Evolutionary conservation across 169 alveolate genomes (phyloP), one percentile per base, ranked within the genome.

Genomic region (Neospora caninum): DNA sequence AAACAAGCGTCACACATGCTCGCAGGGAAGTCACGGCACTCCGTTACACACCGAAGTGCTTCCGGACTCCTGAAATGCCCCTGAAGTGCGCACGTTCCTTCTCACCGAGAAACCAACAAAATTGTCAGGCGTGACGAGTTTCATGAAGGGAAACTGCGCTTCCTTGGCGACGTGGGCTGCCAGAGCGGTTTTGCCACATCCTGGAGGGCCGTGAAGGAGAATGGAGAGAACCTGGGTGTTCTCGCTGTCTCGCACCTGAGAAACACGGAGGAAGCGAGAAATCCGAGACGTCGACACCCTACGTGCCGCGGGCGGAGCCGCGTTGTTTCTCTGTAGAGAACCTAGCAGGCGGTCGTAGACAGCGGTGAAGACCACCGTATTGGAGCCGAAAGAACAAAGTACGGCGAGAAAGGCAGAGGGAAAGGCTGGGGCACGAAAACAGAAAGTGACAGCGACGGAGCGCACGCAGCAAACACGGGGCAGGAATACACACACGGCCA

Each of bases 181-280:
- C 83, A 99, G 94, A 20, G 99, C 99, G 9, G 99, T 98, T 96
- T 99, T 99, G 18, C 99, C 99, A 92, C 99, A 95, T 0, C 99
- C 99, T 20, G 84, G 94, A 36, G 97, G 96, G 38, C 97, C 98
- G 96, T 98, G 99, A 49, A 99, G 95, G 92, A 99, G 96, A 29
- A 98, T 97, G 70, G 99, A 97, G 94, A 98, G 97, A 39, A 99
- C 97, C n/a, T 98, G 98, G 20, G 99, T 98, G 43, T 96, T 97
- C 29, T 94, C 93, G 67, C 99, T 97, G 89, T 97, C 97, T 80
- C 96, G 96, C 87, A 97, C 97, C 91, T 97, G 98, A 16, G 95
- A 96, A 88, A 95, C 93, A 94, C 94, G 91, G 54, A 95, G 64
- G 73, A 95, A 94, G 41, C 91, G 67, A 83, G 67, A 6, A 34